These are phyloP conservation scores for Oenanthe javanica DNA, from an alignment of 140 eudicot species.

Conservation along the genomic window DNA sequence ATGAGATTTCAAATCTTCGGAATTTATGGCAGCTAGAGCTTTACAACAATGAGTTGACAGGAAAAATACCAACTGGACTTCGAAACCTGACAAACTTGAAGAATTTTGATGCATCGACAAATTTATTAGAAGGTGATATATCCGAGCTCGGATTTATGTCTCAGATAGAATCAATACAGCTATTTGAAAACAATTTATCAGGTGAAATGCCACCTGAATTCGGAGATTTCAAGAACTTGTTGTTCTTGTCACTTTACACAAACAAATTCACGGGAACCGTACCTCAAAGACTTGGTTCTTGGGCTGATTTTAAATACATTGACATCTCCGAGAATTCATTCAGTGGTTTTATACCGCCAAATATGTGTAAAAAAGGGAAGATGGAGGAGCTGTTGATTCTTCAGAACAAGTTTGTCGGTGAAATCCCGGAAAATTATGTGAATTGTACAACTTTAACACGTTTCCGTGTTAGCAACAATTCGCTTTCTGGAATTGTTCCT, in stretches of 20 bases:
- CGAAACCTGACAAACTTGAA: constrained; percentile 49
- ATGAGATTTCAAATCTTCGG: constrained; percentile 32
- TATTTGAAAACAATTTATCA: constrained; percentile 44
- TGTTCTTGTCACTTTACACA: constrained; percentile 48
- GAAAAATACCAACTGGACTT: constrained; percentile 57
- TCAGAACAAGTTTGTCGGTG: constrained; percentile 63
- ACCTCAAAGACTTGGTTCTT: constrained; percentile 71
- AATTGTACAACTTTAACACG: constrained; percentile 51
- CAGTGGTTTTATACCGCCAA: constrained; percentile 59
- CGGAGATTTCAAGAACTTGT: constrained; percentile 58
- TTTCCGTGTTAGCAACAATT: constrained; percentile 64
- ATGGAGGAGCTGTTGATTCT: constrained; percentile 64
- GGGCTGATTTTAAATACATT: constrained; percentile 53
- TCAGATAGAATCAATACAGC: constrained; percentile 47
- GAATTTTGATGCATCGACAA: constrained; percentile 55
- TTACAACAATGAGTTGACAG: constrained; percentile 42
- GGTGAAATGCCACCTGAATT: constrained; percentile 69
- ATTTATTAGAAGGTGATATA: constrained; percentile 49
- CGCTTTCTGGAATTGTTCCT: constrained; percentile 73
- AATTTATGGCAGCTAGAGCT: constrained; percentile 65
- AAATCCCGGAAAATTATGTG: constrained; percentile 58
- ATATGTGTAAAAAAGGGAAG: constrained; percentile 68
- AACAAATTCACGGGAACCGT: constrained; percentile 61
- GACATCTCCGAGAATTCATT: constrained; percentile 67
- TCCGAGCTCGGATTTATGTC: constrained; percentile 33